These are phyloP conservation scores for Ceratocystis papillata DNA, from an alignment of 2,329 filamentous ascomycete genomes.

Conservation along the genomic window DNA sequence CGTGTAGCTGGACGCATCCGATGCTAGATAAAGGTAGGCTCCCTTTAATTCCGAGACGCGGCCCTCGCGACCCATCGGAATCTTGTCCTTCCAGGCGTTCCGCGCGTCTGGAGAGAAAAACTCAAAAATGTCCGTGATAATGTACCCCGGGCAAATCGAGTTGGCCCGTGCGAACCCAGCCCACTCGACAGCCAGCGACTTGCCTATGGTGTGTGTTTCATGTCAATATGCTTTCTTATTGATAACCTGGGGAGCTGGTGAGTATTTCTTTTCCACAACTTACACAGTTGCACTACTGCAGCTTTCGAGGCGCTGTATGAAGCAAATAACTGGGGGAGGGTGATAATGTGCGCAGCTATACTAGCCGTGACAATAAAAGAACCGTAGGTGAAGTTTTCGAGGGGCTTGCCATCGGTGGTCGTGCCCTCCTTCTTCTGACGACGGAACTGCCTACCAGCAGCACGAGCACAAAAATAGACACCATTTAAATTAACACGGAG, in stretches of 20 bases:
- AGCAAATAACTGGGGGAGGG: slow-evolving; percentile 63
- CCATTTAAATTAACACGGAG: slow-evolving; percentile 63
- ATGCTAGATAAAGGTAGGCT: slow-evolving; percentile 69
- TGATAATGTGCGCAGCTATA: slow-evolving; percentile 69
- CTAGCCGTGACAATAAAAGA: slow-evolving; percentile 69
- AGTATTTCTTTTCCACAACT: slow-evolving; percentile 25
- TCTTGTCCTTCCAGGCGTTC: slow-evolving; percentile 51
- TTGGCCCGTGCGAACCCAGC: slow-evolving; percentile 63
- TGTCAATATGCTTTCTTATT: background rate
- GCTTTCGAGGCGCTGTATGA: slow-evolving; percentile 66
- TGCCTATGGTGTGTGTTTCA: slow-evolving; percentile 36
- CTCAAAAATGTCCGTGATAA: slow-evolving; percentile 57
- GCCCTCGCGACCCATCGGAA: slow-evolving; percentile 46
- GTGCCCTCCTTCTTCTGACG: slow-evolving; percentile 59
- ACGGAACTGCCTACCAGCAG: slow-evolving; percentile 58
- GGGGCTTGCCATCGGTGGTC: slow-evolving; percentile 48
- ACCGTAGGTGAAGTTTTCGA: slow-evolving; percentile 51
- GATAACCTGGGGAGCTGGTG: background rate
- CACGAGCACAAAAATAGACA: slow-evolving; percentile 65
- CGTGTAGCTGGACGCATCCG: slow-evolving; percentile 72
- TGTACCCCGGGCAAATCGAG: slow-evolving; percentile 63
- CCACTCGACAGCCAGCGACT: slow-evolving; percentile 61
- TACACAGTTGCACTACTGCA: slow-evolving; percentile 49
- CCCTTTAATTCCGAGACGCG: slow-evolving; percentile 67
- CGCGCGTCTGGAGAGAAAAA: slow-evolving; percentile 51